Conservation (phyloP, 164 flowering plant species). For the Magnolia changhungtana region DNA sequence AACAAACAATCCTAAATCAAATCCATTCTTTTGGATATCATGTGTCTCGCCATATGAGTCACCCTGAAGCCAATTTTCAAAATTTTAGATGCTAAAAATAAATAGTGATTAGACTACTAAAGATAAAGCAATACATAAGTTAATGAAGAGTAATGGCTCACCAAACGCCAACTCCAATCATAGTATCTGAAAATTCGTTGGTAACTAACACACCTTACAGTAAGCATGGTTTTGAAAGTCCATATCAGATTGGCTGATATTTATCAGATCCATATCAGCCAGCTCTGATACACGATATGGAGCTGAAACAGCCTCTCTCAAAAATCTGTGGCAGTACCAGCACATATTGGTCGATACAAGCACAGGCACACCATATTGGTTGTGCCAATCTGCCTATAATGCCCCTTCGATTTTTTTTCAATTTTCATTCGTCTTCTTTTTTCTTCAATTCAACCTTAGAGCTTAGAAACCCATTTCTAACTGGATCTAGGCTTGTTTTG, state of each 20-base stretch:
- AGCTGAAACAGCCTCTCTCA: no score
- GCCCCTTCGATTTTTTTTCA: background rate
- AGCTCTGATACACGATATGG: no score
- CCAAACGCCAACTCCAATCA: background rate
- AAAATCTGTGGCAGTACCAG: no score
- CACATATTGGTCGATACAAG: no score
- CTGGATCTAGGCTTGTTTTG: background rate
- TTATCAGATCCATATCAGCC: background rate
- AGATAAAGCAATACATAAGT: background rate
- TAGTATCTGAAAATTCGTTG: background rate
- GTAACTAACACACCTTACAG: background rate
- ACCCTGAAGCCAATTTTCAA: constrained; percentile 25
- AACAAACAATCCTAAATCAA: constrained; percentile 78
- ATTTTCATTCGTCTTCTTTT: background rate
- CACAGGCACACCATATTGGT: no score
- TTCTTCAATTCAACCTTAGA: background rate
- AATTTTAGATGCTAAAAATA: background rate
- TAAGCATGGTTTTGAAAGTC: no score
- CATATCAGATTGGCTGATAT: background rate
- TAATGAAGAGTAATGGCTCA: background rate
- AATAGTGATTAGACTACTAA: background rate
- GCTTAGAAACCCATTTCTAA: background rate
- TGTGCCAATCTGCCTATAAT: background rate
- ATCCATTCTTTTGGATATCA: constrained; percentile 36
- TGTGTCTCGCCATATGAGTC: constrained; percentile 26